Evolutionary conservation across 257 asterid genomes (phyloP), one percentile per base, ranked within the genome.

Genomic region (Euphrasia confusa): DNA sequence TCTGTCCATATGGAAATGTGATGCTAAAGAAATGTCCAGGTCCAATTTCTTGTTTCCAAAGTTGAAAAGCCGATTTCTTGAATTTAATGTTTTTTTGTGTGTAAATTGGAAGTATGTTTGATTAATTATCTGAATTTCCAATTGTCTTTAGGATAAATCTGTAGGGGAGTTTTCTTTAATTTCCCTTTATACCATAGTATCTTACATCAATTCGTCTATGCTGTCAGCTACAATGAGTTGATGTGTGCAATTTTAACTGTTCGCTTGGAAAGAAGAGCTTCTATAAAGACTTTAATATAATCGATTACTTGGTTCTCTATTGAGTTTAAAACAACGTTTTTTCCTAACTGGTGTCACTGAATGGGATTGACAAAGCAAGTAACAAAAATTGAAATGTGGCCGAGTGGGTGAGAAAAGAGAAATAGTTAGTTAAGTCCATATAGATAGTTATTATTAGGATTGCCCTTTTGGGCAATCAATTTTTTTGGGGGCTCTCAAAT

Each of bases 291-390:
- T 21, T 65, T 65, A 39, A 28, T 65, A 45, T 42, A 57, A 27
- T 4, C 57, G 45, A 11, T 42, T 65, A 27, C 39, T 66, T 66
- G 48, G 57, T 24, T 58, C 63, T 54, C 44, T 57, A 55, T 45
- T 45, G 28, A 45, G 27, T 53, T 63, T 47, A 12, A 27, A 40
- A 62, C n/a, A 4, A 45, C 8, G 24, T 15, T 58, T 48, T 33
- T 39, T 45, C 50, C 35, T 35, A 47, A 17, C 65, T 17, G 11
- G 27, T 27, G 48, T 45, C 42, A 39, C 10, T 15, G 54, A 58
- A n/a, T 60, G 10, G 35, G 4, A 33, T 10, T 14, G 44, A 37
- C 10, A 26, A 37, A 65, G 40, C 62, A 52, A 50, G 58, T 44
- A 4, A 10, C 40, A n/a, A 37, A 39, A 21, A 39, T 14, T 12